Evolutionary conservation across 2,329 filamentous ascomycete genomes (phyloP).

Genomic region (Knoxdaviesia proteae): DNA sequence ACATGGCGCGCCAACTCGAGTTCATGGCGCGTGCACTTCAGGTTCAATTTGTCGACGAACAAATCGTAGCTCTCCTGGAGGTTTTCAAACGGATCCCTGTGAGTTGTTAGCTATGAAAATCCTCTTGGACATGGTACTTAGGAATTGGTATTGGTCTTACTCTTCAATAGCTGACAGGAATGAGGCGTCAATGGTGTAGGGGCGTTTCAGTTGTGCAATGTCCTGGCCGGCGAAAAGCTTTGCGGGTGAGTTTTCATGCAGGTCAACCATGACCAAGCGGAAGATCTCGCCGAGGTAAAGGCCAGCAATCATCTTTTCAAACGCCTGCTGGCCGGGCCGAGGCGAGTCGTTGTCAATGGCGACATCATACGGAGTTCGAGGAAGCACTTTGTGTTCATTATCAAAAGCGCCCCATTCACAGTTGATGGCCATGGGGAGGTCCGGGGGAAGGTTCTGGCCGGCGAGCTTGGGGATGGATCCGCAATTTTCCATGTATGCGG

Average conservation of each 20-base stretch:
- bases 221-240: conserved; percentile 73
- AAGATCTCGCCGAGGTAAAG: conserved; percentile 90
- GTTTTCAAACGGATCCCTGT: conserved; percentile 87
- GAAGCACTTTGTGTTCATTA: conserved; percentile 76
- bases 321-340: conserved; percentile 80
- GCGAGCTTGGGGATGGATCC: conserved; percentile 86
- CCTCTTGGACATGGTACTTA: not conserved
- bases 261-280: conserved; percentile 65
- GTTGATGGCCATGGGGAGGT: conserved; percentile 84
- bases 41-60: conserved; percentile 54
- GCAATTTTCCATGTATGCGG: conserved; percentile 89
- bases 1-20: conserved; percentile 76
- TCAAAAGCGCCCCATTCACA: conserved; percentile 97
- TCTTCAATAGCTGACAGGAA: conserved; percentile 89
- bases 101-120: not conserved
- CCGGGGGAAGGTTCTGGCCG: conserved; percentile 68
- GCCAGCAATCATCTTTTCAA: conserved; percentile 96
- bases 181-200: conserved; percentile 79
- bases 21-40: conserved; percentile 54
- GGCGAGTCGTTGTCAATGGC: conserved; percentile 82
- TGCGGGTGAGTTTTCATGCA: conserved; percentile 56
- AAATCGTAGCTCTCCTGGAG: conserved; percentile 71
- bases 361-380: conserved; percentile 66
- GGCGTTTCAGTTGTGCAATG: conserved; percentile 56
- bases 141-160: conserved; percentile 18